A percentile compares a stretch with the other conserved stretches of the same genome.
These are phyloP conservation scores for Pichia deserticola DNA, from an alignment of 805 yeast species.

Conservation along the genomic window DNA sequence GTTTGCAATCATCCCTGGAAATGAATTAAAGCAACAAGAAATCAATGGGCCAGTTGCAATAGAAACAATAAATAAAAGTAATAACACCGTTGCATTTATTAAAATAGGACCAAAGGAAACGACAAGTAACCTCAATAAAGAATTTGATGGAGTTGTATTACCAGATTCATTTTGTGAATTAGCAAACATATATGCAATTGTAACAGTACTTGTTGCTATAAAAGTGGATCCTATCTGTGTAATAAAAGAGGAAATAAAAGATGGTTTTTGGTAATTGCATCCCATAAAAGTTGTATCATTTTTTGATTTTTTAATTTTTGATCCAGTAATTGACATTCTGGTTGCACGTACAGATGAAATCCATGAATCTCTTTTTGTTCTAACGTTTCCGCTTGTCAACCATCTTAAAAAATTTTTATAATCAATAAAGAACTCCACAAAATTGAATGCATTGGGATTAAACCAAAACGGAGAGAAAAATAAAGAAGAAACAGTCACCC, in stretches of 20 bases:
- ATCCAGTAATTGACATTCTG: slow-evolving; percentile 51
- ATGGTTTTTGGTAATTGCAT: slow-evolving; percentile 41
- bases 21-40: slow-evolving; percentile 34
- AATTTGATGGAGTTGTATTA: slow-evolving; percentile 29
- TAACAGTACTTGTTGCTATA: slow-evolving; percentile 28
- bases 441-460: slow-evolving; percentile 71
- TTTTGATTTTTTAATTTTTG: slow-evolving; percentile 37
- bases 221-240: slow-evolving; percentile 36
- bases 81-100: slow-evolving; percentile 34
- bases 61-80: slow-evolving; percentile 38
- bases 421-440: slow-evolving; percentile 63
- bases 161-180: slow-evolving; percentile 45
- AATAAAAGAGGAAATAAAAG: slow-evolving; percentile 28
- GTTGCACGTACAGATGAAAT: slow-evolving; percentile 42
- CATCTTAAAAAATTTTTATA: slow-evolving; percentile 48
- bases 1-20: slow-evolving; percentile 49
- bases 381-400: slow-evolving; percentile 47
- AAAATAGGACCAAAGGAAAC: slow-evolving; percentile 42
- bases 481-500: slow-evolving; percentile 62
- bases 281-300: slow-evolving; percentile 33
- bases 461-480: slow-evolving; percentile 65
- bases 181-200: slow-evolving; percentile 43
- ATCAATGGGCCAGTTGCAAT: slow-evolving; percentile 43
- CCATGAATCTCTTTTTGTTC: slow-evolving; percentile 31
- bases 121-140: slow-evolving; percentile 37